Conservation (phyloP, 176 grass and related monocot genomes). For the Pontederia crassipes region DNA sequence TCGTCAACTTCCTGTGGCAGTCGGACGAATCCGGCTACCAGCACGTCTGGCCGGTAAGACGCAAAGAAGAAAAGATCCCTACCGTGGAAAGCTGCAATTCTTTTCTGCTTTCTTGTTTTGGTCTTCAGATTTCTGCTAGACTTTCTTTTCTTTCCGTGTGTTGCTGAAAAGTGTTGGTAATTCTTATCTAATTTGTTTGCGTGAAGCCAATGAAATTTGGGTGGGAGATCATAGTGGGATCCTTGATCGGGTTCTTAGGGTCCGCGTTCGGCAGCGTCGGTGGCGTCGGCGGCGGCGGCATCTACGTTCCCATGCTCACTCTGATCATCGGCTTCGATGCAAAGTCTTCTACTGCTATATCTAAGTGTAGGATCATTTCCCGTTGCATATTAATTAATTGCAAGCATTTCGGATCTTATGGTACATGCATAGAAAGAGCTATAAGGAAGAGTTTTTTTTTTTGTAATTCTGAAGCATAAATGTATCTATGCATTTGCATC, state of each 20-base stretch:
- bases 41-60: conserved; percentile 21
- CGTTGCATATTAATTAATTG: too few relatives aligned
- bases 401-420: too few relatives aligned
- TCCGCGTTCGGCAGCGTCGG: conserved; percentile 25
- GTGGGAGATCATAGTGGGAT: conserved; percentile 17
- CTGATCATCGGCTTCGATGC: conserved; percentile 26
- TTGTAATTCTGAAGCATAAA: background rate
- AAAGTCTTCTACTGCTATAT: conserved; percentile 22
- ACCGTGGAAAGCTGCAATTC: background rate
- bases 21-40: conserved; percentile 16
- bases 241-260: conserved; percentile 18
- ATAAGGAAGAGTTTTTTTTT: background rate
- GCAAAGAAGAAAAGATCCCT: too few relatives aligned
- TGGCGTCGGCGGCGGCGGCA: conserved; percentile 22
- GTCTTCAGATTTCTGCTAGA: background rate
- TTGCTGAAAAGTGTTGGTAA: too few relatives aligned
- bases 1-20: conserved; percentile 44
- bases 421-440: background rate
- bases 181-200: background rate
- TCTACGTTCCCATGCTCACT: conserved; percentile 25
- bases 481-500: too few relatives aligned
- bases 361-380: conserved; percentile 17
- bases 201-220: conserved; percentile 24
- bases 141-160: too few relatives aligned
- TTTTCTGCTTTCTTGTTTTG: background rate